These are phyloP conservation scores for Pouteria glomerata DNA, from an alignment of 148 eudicot species.

Conservation along the genomic window DNA sequence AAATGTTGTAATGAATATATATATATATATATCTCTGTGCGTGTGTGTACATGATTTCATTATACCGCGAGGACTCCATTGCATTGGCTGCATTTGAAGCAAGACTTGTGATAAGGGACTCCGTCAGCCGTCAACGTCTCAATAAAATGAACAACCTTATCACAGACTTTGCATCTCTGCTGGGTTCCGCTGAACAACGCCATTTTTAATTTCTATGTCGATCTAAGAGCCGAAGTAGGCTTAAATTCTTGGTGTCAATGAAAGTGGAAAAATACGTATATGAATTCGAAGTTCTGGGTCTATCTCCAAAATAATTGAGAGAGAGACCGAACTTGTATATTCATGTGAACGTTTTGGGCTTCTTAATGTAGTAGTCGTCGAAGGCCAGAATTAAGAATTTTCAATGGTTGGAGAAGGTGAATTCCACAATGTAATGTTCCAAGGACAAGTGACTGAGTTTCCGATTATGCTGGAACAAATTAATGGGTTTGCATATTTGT, in stretches of 20 bases:
- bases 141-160: conserved; percentile 68
- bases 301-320: not conserved
- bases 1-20: too few relatives aligned
- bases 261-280: too few relatives aligned
- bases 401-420: conserved; percentile 7
- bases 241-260: too few relatives aligned
- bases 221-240: too few relatives aligned
- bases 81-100: conserved; percentile 82
- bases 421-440: conserved; percentile 1
- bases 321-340: not conserved
- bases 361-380: too few relatives aligned
- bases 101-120: conserved; percentile 58
- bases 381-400: not conserved
- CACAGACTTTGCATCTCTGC: conserved; percentile 84
- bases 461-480: not conserved
- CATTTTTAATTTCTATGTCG: conserved; percentile 25
- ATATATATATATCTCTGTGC: too few relatives aligned
- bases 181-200: conserved; percentile 56
- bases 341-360: too few relatives aligned
- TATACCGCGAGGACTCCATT: conserved; percentile 64
- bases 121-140: conserved; percentile 79
- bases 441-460: not conserved
- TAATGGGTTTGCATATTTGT: too few relatives aligned
- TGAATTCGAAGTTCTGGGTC: not conserved
- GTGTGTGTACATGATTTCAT: too few relatives aligned